phyloP scores from a whole-genome alignment of 2,329 filamentous ascomycete species.

The Phaeomoniella chlamydospora region DNA sequence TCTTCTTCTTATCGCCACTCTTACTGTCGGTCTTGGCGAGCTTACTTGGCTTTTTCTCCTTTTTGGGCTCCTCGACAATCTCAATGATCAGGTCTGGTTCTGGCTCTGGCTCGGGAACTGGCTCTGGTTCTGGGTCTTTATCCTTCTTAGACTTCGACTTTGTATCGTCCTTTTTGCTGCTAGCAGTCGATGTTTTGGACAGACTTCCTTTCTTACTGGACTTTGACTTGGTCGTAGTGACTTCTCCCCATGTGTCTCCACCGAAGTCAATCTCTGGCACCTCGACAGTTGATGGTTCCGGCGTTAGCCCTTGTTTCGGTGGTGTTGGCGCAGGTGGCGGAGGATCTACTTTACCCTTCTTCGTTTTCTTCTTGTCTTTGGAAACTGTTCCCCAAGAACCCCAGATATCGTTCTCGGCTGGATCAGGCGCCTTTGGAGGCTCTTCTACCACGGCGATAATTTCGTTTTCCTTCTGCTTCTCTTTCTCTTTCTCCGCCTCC shows the following conservation, averaged over 20 bases:
- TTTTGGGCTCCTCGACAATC: conserved; percentile 12
- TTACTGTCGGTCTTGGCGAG: conserved; percentile 9
- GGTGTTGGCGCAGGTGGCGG: conserved; percentile 33
- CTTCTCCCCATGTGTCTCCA: conserved; percentile 23
- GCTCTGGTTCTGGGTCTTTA: conserved; percentile 24
- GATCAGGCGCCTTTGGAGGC: conserved; percentile 1
- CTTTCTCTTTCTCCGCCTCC: conserved; percentile 24
- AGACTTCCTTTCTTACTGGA: conserved; percentile 18
- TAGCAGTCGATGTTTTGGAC: conserved; percentile 17
- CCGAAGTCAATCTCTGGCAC: conserved; percentile 14
- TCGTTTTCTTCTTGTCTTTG: conserved; percentile 34
- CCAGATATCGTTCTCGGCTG: conserved; percentile 17
- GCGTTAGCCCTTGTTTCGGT: conserved; percentile 26
- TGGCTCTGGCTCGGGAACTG: conserved; percentile 6
- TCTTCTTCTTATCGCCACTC: conserved; percentile 9
- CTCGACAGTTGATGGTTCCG: conserved; percentile 20
- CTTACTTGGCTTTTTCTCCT: conserved; percentile 12
- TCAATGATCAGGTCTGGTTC: conserved; percentile 7
- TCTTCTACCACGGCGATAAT: background rate
- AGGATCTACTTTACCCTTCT: conserved; percentile 25
- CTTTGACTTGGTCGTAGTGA: conserved; percentile 20
- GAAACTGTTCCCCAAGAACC: conserved; percentile 9
- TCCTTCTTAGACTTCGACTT: conserved; percentile 29
- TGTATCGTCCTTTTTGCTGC: conserved; percentile 14
- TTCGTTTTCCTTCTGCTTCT: conserved; percentile 10